These are phyloP conservation scores for Taxawa tesnikishii DNA, from an alignment of 2,329 filamentous ascomycete genomes.

Conservation along the genomic window DNA sequence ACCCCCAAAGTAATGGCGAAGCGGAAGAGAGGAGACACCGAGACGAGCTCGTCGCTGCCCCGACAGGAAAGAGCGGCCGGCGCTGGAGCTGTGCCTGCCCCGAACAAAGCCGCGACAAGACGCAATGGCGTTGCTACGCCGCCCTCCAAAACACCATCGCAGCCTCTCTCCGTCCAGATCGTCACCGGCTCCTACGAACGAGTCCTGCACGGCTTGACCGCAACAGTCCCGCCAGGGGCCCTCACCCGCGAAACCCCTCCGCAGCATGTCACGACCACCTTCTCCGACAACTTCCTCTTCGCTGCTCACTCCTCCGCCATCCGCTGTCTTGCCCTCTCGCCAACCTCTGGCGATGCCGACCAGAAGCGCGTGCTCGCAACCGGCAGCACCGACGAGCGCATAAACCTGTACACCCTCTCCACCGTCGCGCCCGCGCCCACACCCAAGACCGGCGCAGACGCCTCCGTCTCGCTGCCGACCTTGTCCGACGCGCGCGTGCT, in stretches of 20 bases:
- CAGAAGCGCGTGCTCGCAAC: conserved; percentile 82
- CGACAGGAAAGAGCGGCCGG: conserved; percentile 3
- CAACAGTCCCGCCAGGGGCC: conserved; percentile 43
- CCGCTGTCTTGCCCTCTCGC: conserved; percentile 76
- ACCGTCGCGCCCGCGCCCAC: conserved; percentile 40
- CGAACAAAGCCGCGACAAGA: background rate
- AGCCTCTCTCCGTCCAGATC: conserved; percentile 54
- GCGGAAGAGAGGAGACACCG: conserved; percentile 11
- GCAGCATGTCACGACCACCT: conserved; percentile 38
- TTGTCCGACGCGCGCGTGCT: conserved; percentile 61
- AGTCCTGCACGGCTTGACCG: conserved; percentile 79
- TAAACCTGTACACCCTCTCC: conserved; percentile 89
- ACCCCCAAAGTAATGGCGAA: conserved; percentile 13
- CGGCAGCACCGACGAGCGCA: conserved; percentile 82
- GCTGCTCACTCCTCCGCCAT: conserved; percentile 85
- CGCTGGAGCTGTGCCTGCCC: background rate
- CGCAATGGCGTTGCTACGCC: too few species aligned
- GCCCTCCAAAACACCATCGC: background rate
- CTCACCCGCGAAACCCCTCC: conserved; percentile 9
- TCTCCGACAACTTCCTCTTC: conserved; percentile 91
- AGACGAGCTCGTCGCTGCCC: conserved; percentile 1
- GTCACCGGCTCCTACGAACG: conserved; percentile 90
- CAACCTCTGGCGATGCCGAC: conserved; percentile 39
- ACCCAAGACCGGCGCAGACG: conserved; percentile 45
- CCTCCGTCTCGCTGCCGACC: too few species aligned